phyloP scores from a whole-genome alignment of 108 stramenopile genomes.

The Parietichytrium sp. region DNA sequence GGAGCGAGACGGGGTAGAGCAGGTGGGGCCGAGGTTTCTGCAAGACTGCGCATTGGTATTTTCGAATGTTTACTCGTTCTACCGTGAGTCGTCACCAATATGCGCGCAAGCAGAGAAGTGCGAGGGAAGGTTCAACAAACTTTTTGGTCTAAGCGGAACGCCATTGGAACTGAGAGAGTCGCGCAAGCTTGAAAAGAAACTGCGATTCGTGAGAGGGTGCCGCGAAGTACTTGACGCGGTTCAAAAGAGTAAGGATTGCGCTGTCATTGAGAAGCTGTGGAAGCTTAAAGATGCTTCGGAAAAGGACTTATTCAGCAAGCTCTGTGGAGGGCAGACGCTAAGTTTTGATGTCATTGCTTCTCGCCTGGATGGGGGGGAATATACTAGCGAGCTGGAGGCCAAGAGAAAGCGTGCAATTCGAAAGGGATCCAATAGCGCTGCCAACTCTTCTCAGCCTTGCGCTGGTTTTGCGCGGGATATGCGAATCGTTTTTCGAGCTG shows the following conservation, averaged over 20 bases:
- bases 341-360: background rate
- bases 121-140: background rate
- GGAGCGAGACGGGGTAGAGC: background rate
- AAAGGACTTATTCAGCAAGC: background rate
- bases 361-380: background rate
- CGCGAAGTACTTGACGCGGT: background rate
- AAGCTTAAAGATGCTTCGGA: background rate
- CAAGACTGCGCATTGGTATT: slow-evolving; percentile 20
- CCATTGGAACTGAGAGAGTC: background rate
- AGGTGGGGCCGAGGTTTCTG: background rate
- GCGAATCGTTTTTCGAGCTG: background rate
- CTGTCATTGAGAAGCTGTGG: background rate
- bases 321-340: background rate
- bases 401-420: background rate
- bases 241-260: background rate
- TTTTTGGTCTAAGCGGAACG: background rate
- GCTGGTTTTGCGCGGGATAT: slow-evolving; percentile 19
- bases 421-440: background rate
- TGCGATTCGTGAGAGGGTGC: slow-evolving; percentile 11
- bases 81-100: background rate
- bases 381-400: background rate
- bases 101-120: background rate
- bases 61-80: background rate
- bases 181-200: background rate
- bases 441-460: background rate